Evolutionary conservation across 1,284 basidiomycete genomes (phyloP).

Genomic region (Pholiota adiposa): DNA sequence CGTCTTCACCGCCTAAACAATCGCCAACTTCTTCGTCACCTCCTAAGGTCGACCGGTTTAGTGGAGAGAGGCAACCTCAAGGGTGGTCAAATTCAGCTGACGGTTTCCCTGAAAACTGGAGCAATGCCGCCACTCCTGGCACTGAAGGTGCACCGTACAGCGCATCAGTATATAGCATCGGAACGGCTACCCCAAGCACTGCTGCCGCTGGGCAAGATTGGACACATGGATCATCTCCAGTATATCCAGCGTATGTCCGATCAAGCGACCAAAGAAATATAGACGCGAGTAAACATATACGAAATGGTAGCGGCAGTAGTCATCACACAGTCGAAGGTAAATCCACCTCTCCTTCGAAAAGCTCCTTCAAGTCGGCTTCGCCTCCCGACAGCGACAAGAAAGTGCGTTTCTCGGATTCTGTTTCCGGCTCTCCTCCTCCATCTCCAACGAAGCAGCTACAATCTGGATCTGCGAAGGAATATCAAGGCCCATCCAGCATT

Average conservation of each 20-base stretch:
- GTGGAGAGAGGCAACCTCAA: background rate
- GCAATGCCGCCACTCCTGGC: conserved; percentile 68
- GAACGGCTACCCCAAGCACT: conserved; percentile 11
- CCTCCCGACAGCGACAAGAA: conserved; percentile 36
- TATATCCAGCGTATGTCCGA: conserved; percentile 2
- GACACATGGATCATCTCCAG: conserved; percentile 13
- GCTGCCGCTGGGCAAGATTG: conserved; percentile 12
- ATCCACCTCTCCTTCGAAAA: conserved; percentile 25
- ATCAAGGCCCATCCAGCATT: conserved; percentile 29
- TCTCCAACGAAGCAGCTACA: conserved; percentile 28
- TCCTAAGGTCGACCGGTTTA: conserved; percentile 2
- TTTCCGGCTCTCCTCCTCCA: conserved; percentile 36
- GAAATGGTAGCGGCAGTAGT: conserved; percentile 36
- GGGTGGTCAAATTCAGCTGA: conserved; percentile 31
- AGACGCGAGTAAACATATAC: conserved; percentile 21
- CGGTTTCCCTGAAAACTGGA: conserved; percentile 61
- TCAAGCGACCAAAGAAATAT: conserved; percentile 8
- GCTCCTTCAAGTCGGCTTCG: conserved; percentile 25
- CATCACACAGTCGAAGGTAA: conserved; percentile 25
- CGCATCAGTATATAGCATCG: conserved; percentile 16
- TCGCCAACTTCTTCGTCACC: conserved; percentile 18
- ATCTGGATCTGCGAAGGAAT: conserved; percentile 23
- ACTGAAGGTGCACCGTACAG: conserved; percentile 23
- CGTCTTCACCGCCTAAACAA: conserved; percentile 22
- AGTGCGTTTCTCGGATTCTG: conserved; percentile 53